Base-by-base conservation (phyloP, 2,329 filamentous ascomycete genomes). In the Stylonectria norvegica region DNA sequence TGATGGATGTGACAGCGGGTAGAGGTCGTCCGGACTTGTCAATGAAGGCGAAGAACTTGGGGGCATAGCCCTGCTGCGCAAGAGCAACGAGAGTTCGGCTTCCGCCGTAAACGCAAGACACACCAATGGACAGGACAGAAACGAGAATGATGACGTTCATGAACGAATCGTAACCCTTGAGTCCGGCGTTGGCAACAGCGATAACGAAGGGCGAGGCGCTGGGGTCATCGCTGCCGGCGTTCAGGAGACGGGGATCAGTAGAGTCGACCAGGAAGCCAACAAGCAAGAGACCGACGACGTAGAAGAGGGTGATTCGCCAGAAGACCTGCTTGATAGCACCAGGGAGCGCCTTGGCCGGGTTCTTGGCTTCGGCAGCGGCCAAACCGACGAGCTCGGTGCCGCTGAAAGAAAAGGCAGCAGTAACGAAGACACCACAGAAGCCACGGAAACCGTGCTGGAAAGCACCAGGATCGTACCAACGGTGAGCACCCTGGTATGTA, bases 251-350 rank as follows among this genome's bases (percentile, higher is more conserved):
- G 0, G 50, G 23, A 23, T 79, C 75, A 16, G 67, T 59, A 36
- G 69, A 71, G 36, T 63, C 60, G 25, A 78, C 62, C 5, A 78
- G 58, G 5, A 79, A 64, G 11, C 75, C 74, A 12, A 77, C 68
- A 9, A 77, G 70, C 37, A 73, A 65, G 11, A 78, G 65, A 23
- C 72, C 72, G 3, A 78, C 61, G 33, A 78, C 61, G 47, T 78
- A 78, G 49, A 78, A 78, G 46, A 77, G 57, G 0, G 70, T 75
- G 44, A 78, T 77, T 50, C 75, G 72, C 73, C 74, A 78, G 43
- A 78, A 78, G 20, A 78, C 86, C 59, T 94, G 89, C 68, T 93
- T 94, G 55, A 91, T 83, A 5, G 89, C 89, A 2, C 80, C 82
- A 0, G 89, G 89, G 2, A 95, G 74, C 0, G 83, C 78, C 57